Conservation (phyloP, 2,329 filamentous ascomycete species). For the Botrytis porri region DNA sequence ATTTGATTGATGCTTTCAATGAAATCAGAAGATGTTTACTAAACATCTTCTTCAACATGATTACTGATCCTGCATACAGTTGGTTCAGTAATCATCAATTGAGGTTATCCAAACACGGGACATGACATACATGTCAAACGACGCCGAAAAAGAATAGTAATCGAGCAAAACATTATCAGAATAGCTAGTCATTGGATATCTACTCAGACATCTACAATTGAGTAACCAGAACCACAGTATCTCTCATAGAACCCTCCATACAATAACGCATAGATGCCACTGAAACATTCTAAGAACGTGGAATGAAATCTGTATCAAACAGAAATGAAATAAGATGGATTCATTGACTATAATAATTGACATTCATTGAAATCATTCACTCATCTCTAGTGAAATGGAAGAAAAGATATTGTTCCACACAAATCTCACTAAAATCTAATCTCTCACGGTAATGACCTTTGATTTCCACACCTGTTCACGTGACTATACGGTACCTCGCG, state of each 20-base stretch:
- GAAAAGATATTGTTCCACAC: neutral
- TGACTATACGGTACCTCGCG: neutral
- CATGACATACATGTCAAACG: too few species aligned
- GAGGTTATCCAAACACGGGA: neutral
- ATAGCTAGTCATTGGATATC: too few species aligned
- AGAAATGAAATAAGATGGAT: neutral
- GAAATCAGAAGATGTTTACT: neutral
- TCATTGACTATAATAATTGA: neutral
- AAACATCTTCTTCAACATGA: neutral
- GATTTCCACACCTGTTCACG: neutral
- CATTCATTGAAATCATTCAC: neutral
- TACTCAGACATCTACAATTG: neutral
- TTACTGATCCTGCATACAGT: neutral
- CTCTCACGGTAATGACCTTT: neutral
- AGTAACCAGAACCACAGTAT: neutral
- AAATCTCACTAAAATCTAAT: neutral
- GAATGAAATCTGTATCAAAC: neutral
- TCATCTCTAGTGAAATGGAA: neutral
- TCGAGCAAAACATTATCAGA: too few species aligned
- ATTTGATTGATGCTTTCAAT: neutral
- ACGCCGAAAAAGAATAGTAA: too few species aligned
- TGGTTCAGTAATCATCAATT: slow-evolving; percentile 6
- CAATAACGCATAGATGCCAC: neutral
- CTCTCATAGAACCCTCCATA: neutral
- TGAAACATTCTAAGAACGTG: neutral